phyloP scores from a whole-genome alignment of 148 eudicot genomes.

The Camellia lanceoleosa region DNA sequence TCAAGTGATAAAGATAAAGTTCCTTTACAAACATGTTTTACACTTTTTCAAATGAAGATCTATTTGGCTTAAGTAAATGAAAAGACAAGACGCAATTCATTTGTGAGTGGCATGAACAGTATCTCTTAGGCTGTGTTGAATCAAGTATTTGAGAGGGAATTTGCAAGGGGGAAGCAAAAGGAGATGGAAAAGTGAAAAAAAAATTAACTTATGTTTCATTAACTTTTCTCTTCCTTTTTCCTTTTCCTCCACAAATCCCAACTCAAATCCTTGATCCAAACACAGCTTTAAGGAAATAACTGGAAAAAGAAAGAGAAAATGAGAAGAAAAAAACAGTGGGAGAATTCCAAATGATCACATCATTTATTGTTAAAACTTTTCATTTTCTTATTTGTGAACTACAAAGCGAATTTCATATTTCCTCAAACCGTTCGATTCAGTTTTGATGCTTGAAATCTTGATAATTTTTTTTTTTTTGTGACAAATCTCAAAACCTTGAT shows the following conservation, averaged over 20 bases:
- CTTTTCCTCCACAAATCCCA: too few relatives aligned
- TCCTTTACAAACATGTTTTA: background rate
- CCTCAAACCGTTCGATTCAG: background rate
- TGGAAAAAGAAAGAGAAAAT: background rate
- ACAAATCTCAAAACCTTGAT: background rate
- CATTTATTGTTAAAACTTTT: background rate
- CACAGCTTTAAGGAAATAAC: background rate
- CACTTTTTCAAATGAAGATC: background rate
- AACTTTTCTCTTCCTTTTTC: too few relatives aligned
- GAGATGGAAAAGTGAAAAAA: too few relatives aligned
- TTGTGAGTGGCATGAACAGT: background rate
- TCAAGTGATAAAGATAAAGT: conserved; percentile 5
- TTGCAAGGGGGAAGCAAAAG: too few relatives aligned
- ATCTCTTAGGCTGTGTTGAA: background rate
- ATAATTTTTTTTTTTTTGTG: too few relatives aligned
- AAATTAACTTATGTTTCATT: too few relatives aligned
- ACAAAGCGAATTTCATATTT: background rate
- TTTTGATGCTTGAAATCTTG: background rate
- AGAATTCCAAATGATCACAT: background rate
- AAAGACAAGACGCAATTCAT: background rate
- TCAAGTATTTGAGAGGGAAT: too few relatives aligned
- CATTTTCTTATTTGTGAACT: background rate
- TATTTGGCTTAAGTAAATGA: background rate
- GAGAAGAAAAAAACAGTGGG: background rate
- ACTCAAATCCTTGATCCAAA: too few relatives aligned